Evolutionary conservation across 768 basidiomycete species (phyloP), one percentile per base, ranked within the genome.

Genomic region (Rhodocollybia butyracea): DNA sequence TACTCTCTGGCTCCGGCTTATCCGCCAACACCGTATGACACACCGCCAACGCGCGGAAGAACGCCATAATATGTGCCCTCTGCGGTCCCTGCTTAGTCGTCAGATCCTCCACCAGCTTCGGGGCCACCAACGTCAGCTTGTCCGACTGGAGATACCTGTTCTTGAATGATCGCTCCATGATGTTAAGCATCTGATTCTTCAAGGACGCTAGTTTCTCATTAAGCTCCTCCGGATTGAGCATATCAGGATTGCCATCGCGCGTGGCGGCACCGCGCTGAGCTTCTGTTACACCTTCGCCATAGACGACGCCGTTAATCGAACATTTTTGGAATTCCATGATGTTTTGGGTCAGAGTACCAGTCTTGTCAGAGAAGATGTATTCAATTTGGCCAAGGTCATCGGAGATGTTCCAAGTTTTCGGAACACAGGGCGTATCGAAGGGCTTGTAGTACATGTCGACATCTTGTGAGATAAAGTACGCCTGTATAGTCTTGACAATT

Each of bases 371-470:
- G 59, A 79, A 80, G 31, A 80, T 78, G 69, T 96, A 99, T 75
- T 98, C 95, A 70, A 98, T 98, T 74, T 98, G 96, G 24, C 96
- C 96, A 2, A 99, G 84, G 72, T 98, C 96, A 67, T 98, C 96
- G 3, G 94, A 97, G 63, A 98, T 95, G 67, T 95, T 96, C 95
- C 96, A 98, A 5, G 92, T 95, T 70, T 98, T 98, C 26, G 96
- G 95, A 3, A 94, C 85, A 63, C 96, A 98, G 0, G 92, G 75
- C 2, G 91, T 87, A 66, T 97, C 86, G 68, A 88, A 87, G 34
- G 88, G 84, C 56, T 81, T 75, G 73, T 97, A 97, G 76, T 93
- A 97, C 93, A 98, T 95, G 69, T 98, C 95, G 60, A 94, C 64
- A 66, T 98, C 95, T 68, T 96, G 93, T 7, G 89, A 90, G 66